Percentiles rank a stretch among this genome's conserved stretches.
These are phyloP conservation scores for Blumeria hordei DNA, from an alignment of 2,329 filamentous ascomycete genomes.

Conservation along the genomic window DNA sequence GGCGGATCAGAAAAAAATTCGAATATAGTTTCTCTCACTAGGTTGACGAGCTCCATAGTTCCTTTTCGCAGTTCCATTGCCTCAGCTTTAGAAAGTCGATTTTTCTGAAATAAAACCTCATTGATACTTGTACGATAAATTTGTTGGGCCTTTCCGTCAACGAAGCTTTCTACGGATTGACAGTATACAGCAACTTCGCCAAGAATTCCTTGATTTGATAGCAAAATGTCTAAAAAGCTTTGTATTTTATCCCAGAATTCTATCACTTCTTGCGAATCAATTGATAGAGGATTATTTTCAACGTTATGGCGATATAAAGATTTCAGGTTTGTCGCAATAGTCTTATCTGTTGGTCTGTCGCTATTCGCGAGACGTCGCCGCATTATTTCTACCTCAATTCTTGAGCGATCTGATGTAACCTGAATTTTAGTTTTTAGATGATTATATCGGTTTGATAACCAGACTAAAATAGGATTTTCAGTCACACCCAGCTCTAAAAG, in stretches of 20 bases:
- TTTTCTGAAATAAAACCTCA: slow-evolving; percentile 57
- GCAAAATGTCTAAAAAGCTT: slow-evolving; percentile 44
- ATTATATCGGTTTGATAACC: slow-evolving; percentile 76
- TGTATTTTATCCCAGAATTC: slow-evolving; percentile 86
- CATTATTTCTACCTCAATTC: slow-evolving; percentile 78
- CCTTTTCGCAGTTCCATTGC: slow-evolving; percentile 51
- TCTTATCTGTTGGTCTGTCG: slow-evolving; percentile 44
- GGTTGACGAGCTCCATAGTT: slow-evolving; percentile 56
- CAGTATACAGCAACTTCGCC: slow-evolving; percentile 86
- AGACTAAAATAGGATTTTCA: slow-evolving; percentile 91
- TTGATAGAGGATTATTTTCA: slow-evolving; percentile 32
- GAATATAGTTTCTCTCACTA: slow-evolving; percentile 57
- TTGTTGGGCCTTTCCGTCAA: slow-evolving; percentile 63
- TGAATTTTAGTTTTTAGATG: slow-evolving; percentile 71
- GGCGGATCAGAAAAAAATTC: slow-evolving; percentile 73
- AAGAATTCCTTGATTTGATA: slow-evolving; percentile 59
- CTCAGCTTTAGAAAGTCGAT: slow-evolving; percentile 50
- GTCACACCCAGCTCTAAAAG: slow-evolving; percentile 85
- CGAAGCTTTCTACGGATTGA: slow-evolving; percentile 76
- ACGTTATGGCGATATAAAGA: slow-evolving; percentile 43
- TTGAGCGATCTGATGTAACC: slow-evolving; percentile 58
- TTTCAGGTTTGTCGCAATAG: slow-evolving; percentile 52
- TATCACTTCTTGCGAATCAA: slow-evolving; percentile 61
- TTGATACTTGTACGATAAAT: slow-evolving; percentile 60
- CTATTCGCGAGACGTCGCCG: slow-evolving; percentile 53